These are phyloP conservation scores for Cyclotella distinguenda DNA, from an alignment of 108 stramenopile species.

Conservation along the genomic window DNA sequence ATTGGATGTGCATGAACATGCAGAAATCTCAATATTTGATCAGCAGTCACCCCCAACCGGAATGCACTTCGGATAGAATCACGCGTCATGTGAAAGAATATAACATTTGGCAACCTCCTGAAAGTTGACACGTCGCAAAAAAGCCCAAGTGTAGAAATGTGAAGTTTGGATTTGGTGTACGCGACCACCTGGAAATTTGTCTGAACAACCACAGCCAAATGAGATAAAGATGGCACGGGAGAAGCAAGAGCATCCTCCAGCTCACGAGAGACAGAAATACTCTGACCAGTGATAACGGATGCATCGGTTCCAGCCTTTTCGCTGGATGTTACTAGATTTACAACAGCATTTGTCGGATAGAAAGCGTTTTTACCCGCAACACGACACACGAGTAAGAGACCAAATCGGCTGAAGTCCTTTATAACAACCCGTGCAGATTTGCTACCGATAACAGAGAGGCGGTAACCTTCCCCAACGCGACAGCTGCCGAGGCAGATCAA, in stretches of 20 bases:
- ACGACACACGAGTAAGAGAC: conserved; percentile 64
- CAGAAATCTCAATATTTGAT: conserved; percentile 87
- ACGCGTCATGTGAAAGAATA: conserved; percentile 79
- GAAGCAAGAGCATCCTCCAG: conserved; percentile 64
- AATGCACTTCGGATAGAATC: conserved; percentile 84
- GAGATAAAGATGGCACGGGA: conserved; percentile 66
- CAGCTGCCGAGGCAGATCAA: conserved; percentile 73
- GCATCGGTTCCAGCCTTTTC: conserved; percentile 27
- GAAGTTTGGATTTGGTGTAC: conserved; percentile 80
- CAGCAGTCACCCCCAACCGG: conserved; percentile 69
- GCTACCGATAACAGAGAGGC: conserved; percentile 44
- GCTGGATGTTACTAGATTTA: conserved; percentile 61
- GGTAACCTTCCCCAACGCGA: conserved; percentile 75
- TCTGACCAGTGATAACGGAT: conserved; percentile 19
- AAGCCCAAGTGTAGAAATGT: conserved; percentile 80
- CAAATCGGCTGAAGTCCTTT: conserved; percentile 75
- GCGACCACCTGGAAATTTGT: conserved; percentile 92
- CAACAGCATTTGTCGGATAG: conserved; percentile 80
- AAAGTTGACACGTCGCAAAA: conserved; percentile 83
- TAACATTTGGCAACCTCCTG: conserved; percentile 83
- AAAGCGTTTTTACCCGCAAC: conserved; percentile 65
- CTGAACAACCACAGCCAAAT: conserved; percentile 86
- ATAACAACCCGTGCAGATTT: conserved; percentile 64
- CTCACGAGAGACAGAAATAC: conserved; percentile 55
- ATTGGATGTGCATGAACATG: conserved; percentile 88